These are phyloP conservation scores for Penicillium sp. DNA, from an alignment of 2,329 filamentous ascomycete genomes.

Conservation along the genomic window DNA sequence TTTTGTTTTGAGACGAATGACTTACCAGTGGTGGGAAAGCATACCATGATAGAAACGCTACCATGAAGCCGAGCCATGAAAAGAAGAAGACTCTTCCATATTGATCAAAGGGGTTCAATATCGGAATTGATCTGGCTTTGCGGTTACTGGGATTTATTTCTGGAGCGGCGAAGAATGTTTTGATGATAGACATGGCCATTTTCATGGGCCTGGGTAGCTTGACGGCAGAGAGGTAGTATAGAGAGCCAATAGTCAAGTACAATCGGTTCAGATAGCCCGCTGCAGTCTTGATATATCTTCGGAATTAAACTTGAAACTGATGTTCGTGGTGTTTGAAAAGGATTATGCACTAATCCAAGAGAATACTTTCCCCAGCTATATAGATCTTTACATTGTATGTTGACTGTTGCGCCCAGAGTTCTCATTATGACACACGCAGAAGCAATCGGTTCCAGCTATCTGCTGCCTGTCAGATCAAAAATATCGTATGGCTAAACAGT, in stretches of 20 bases:
- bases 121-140: constrained; percentile 77
- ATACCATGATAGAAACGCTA: constrained; percentile 88
- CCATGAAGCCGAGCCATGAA: constrained; percentile 82
- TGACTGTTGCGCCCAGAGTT: neutral
- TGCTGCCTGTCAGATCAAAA: neutral
- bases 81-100: constrained; percentile 92
- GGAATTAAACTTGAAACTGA: neutral
- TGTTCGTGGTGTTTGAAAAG: neutral
- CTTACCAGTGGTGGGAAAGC: constrained; percentile 81
- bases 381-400: neutral
- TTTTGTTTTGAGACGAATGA: constrained; percentile 12
- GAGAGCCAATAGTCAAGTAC: neutral
- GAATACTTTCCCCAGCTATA: constrained; percentile 6
- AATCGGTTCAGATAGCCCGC: neutral
- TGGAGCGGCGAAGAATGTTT: constrained; percentile 52
- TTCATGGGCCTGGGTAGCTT: neutral
- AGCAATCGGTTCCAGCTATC: constrained; percentile 9
- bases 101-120: constrained; percentile 74
- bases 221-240: neutral
- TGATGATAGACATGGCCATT: constrained; percentile 28
- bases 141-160: constrained; percentile 80
- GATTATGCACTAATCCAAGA: neutral
- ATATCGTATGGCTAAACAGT: neutral
- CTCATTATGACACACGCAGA: constrained; percentile 14
- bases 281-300: neutral